phyloP scores from a whole-genome alignment of 495 filamentous ascomycete species.

The Penicillium antarcticum region DNA sequence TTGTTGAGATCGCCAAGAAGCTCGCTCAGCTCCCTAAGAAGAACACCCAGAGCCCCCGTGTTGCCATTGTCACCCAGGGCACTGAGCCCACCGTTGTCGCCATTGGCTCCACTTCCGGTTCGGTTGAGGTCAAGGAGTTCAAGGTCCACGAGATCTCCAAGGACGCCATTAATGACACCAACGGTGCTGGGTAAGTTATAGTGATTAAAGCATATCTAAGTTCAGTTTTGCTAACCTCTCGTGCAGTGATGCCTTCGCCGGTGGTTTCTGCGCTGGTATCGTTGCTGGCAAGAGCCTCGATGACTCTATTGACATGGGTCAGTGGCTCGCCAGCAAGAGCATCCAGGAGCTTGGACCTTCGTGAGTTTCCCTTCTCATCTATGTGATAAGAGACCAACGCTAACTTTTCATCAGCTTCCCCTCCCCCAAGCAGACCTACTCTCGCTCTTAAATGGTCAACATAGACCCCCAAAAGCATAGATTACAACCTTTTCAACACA shows the following conservation, averaged over 20 bases:
- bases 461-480: conserved; percentile 14
- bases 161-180: conserved; percentile 87
- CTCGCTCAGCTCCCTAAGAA: conserved; percentile 87
- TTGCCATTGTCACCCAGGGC: conserved; percentile 91
- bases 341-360: conserved; percentile 93
- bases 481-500: conserved; percentile 18
- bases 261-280: conserved; percentile 86
- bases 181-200: conserved; percentile 73
- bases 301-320: conserved; percentile 77
- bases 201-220: not conserved
- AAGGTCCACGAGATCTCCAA: conserved; percentile 72
- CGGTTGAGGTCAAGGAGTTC: conserved; percentile 69
- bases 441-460: conserved; percentile 29
- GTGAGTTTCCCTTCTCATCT: conserved; percentile 51
- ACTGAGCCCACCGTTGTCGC: conserved; percentile 84
- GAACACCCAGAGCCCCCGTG: conserved; percentile 73
- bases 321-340: conserved; percentile 90
- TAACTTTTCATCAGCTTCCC: conserved; percentile 58
- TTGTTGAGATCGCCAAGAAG: conserved; percentile 82
- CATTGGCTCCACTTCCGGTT: conserved; percentile 53
- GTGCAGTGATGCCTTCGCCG: conserved; percentile 88
- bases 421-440: conserved; percentile 78
- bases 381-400: not conserved
- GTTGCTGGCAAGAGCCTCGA: conserved; percentile 78
- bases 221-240: conserved; percentile 8